These are phyloP conservation scores for Saksenaea oblongispora DNA, from an alignment of 371 early-diverging fungal genomes.

Conservation along the genomic window DNA sequence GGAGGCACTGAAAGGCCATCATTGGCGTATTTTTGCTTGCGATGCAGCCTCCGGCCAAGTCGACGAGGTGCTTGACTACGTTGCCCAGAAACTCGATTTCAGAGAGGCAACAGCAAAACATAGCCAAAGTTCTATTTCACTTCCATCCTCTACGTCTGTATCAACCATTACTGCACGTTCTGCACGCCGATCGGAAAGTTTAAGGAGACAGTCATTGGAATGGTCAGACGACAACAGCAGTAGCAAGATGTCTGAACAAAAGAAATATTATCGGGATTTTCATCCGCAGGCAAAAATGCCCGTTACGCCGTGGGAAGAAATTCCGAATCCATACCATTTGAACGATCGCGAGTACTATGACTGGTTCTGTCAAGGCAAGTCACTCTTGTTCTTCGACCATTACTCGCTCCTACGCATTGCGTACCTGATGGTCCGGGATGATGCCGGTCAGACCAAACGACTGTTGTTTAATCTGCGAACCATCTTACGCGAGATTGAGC, in stretches of 20 bases:
- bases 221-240: conserved; percentile 1
- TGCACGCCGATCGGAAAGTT: neutral
- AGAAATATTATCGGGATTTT: neutral
- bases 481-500: conserved; percentile 18
- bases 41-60: conserved; percentile 26
- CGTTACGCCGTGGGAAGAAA: conserved; percentile 35
- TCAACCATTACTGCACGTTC: conserved; percentile 2
- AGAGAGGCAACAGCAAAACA: conserved; percentile 6
- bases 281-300: conserved; percentile 18
- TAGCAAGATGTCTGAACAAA: neutral
- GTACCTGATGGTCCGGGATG: conserved; percentile 19
- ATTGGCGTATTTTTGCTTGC: conserved; percentile 41
- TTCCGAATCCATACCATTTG: conserved; percentile 33
- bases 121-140: neutral
- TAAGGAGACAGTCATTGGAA: neutral
- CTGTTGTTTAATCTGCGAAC: conserved; percentile 13
- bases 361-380: conserved; percentile 21
- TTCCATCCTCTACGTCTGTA: neutral
- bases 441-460: conserved; percentile 10
- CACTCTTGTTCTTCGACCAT: conserved; percentile 34
- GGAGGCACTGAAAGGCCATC: conserved; percentile 24
- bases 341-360: conserved; percentile 26
- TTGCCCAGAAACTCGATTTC: conserved; percentile 10
- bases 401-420: conserved; percentile 30
- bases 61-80: conserved; percentile 18